Percentiles rank a stretch among this genome's conserved stretches.
Conservation (phyloP, 345 rosid species). For the Microcos paniculata region DNA sequence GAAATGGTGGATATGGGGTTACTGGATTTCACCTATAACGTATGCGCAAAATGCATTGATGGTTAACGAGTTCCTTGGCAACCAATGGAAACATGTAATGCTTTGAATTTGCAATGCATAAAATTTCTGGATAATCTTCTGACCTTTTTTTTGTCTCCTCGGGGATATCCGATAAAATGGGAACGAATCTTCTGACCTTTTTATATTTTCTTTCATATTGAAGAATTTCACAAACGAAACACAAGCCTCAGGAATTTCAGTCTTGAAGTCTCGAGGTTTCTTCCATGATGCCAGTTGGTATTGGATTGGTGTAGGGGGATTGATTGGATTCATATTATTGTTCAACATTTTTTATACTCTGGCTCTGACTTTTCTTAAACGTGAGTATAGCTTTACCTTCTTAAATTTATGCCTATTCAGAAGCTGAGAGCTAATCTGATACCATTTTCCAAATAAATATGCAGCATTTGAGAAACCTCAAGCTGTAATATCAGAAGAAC, state of each 20-base stretch:
- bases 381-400: slow-evolving; percentile 34
- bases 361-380: slow-evolving; percentile 53
- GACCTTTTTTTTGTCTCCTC: background rate
- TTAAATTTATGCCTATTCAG: slow-evolving; percentile 12
- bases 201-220: background rate
- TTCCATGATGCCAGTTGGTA: slow-evolving; percentile 54
- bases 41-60: slow-evolving; percentile 70
- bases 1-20: slow-evolving; percentile 93
- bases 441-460: background rate
- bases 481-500: slow-evolving; percentile 43
- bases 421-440: background rate
- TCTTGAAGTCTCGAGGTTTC: slow-evolving; percentile 46
- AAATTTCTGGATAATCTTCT: background rate
- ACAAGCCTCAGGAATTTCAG: slow-evolving; percentile 41
- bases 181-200: background rate
- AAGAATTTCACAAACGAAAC: slow-evolving; percentile 23
- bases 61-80: slow-evolving; percentile 68
- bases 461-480: slow-evolving; percentile 65
- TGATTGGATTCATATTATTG: slow-evolving; percentile 47
- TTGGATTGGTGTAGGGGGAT: slow-evolving; percentile 65
- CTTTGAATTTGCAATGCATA: slow-evolving; percentile 14
- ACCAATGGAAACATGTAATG: slow-evolving; percentile 61
- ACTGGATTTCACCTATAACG: slow-evolving; percentile 79
- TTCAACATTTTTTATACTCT: slow-evolving; percentile 45
- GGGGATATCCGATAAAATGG: too few species aligned